These are phyloP conservation scores for Osmozyma mogii DNA, from an alignment of 805 yeast species.

Conservation along the genomic window DNA sequence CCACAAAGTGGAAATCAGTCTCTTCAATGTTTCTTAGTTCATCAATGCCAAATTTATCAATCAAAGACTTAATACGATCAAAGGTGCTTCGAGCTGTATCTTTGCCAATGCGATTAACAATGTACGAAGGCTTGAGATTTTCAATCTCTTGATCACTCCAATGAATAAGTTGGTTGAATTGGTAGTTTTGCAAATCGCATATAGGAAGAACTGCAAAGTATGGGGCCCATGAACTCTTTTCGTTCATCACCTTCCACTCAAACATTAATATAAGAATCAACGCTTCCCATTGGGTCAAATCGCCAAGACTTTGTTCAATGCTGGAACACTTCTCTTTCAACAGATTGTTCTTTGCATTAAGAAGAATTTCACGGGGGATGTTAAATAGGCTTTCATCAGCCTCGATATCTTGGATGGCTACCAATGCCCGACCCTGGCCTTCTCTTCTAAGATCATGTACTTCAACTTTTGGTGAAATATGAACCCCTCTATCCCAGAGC, in stretches of 20 bases:
- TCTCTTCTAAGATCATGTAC: constrained; percentile 52
- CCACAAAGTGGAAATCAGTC: constrained; percentile 62
- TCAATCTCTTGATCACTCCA: constrained; percentile 63
- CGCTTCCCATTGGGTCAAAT: constrained; percentile 67
- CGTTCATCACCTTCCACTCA: constrained; percentile 41
- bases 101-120: constrained; percentile 63
- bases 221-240: constrained; percentile 52
- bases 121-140: constrained; percentile 59
- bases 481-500: constrained; percentile 27
- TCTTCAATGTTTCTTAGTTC: constrained; percentile 28
- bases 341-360: constrained; percentile 54
- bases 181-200: constrained; percentile 17
- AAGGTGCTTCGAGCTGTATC: constrained; percentile 49
- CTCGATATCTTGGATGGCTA: constrained; percentile 54
- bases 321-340: constrained; percentile 30
- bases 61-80: constrained; percentile 57
- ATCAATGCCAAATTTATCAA: constrained; percentile 28
- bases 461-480: constrained; percentile 47
- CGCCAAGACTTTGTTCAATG: too few species aligned
- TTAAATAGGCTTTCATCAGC: constrained; percentile 60
- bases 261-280: constrained; percentile 61
- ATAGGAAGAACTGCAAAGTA: constrained; percentile 70
- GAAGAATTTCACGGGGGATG: constrained; percentile 51
- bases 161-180: constrained; percentile 64
- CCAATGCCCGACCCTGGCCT: constrained; percentile 72